phyloP scores from a whole-genome alignment of 352 stramenopile genomes.

The Pythium chondricola region DNA sequence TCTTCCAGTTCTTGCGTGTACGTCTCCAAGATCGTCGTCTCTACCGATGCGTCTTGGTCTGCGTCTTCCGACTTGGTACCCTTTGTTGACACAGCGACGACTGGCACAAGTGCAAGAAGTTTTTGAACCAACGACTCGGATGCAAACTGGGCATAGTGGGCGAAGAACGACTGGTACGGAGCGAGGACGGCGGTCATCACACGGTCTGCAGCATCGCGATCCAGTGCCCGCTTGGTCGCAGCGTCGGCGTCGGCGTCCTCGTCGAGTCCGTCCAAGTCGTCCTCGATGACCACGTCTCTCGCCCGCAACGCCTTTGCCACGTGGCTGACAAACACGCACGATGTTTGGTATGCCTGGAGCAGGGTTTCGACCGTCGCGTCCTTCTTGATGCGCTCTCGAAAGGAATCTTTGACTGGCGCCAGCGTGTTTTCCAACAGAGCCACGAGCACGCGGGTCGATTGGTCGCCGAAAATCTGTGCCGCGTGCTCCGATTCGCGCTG shows the following conservation, averaged over 20 bases:
- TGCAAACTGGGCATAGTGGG: constrained; percentile 38
- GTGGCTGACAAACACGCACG: constrained; percentile 34
- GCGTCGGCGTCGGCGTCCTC: constrained; percentile 11
- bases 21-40: constrained; percentile 32
- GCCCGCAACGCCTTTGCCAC: constrained; percentile 23
- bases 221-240: not conserved
- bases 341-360: constrained; percentile 37
- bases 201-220: not conserved
- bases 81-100: constrained; percentile 16
- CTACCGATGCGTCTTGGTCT: constrained; percentile 21
- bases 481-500: constrained; percentile 39
- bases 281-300: not conserved
- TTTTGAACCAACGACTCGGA: constrained; percentile 32
- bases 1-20: constrained; percentile 63
- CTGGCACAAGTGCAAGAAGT: constrained; percentile 35
- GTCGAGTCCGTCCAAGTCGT: constrained; percentile 17
- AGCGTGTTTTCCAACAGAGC: constrained; percentile 47
- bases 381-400: constrained; percentile 40
- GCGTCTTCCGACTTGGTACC: constrained; percentile 6
- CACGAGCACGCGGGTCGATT: constrained; percentile 29
- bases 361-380: constrained; percentile 27
- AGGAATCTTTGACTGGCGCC: constrained; percentile 37
- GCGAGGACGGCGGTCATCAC: constrained; percentile 37
- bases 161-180: constrained; percentile 50
- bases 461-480: constrained; percentile 38